Evolutionary conservation across 495 filamentous ascomycete genomes (phyloP).

Genomic region (Penicillium salamii): DNA sequence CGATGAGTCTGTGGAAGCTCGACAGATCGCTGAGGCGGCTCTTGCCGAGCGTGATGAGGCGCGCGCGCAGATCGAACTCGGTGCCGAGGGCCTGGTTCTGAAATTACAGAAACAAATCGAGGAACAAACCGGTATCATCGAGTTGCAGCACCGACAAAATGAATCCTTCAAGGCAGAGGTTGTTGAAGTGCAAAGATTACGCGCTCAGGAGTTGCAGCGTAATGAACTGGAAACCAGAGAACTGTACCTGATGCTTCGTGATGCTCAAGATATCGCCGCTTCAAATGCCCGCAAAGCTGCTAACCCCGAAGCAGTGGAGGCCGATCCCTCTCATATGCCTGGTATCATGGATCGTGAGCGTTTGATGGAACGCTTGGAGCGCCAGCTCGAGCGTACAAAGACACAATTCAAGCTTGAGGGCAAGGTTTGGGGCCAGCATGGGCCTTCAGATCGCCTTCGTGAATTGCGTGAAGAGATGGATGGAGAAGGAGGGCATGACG

Average conservation of each 20-base stretch:
- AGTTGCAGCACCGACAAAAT: conserved; percentile 79
- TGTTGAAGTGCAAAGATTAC: conserved; percentile 77
- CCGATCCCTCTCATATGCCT: conserved; percentile 74
- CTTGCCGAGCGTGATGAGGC: conserved; percentile 97
- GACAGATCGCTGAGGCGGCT: conserved; percentile 90
- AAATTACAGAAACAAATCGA: conserved; percentile 92
- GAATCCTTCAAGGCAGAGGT: conserved; percentile 87
- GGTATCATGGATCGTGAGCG: conserved; percentile 90
- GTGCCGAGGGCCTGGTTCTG: conserved; percentile 88
- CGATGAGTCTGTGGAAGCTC: conserved; percentile 83
- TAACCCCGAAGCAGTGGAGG: conserved; percentile 44
- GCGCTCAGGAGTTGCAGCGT: conserved; percentile 88
- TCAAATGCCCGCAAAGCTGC: conserved; percentile 69
- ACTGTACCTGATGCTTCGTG: conserved; percentile 95
- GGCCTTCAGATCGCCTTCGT: conserved; percentile 86
- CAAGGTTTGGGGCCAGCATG: conserved; percentile 83
- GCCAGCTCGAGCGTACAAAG: conserved; percentile 93
- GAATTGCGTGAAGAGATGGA: conserved; percentile 96
- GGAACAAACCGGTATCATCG: conserved; percentile 86
- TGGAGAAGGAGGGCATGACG: conserved; percentile 49
- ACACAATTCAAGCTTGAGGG: conserved; percentile 98
- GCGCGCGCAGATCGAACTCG: conserved; percentile 85
- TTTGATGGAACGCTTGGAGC: conserved; percentile 88
- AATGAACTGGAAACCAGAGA: conserved; percentile 96
- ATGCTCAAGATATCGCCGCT: conserved; percentile 93